phyloP scores from a whole-genome alignment of 495 filamentous ascomycete genomes.

The Aspergillus bertholletiae region DNA sequence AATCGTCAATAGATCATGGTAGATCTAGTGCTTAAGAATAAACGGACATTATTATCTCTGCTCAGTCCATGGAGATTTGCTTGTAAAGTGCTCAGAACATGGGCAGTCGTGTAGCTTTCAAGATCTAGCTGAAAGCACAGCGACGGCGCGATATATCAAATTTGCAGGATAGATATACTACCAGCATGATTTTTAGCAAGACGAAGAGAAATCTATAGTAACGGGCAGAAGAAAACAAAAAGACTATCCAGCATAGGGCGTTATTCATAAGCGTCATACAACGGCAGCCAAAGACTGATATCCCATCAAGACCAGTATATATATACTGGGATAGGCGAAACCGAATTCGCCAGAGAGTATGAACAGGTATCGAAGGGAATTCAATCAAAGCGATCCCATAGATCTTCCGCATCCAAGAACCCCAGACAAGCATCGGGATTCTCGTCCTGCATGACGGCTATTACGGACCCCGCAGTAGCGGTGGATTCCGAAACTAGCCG shows the following conservation, averaged over 20 bases:
- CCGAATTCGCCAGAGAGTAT: too few species aligned
- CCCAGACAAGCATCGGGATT: constrained; percentile 26
- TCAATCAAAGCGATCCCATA: constrained; percentile 19
- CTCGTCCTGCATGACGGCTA: constrained; percentile 31
- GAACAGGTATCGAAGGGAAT: neutral
- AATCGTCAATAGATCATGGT: constrained; percentile 11
- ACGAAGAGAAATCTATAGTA: too few species aligned
- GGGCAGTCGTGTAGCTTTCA: too few species aligned
- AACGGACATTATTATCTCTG: neutral
- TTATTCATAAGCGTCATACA: neutral
- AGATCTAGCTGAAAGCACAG: too few species aligned
- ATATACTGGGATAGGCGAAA: neutral
- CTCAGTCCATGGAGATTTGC: neutral
- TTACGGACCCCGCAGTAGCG: constrained; percentile 14
- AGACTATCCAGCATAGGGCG: neutral
- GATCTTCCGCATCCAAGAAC: constrained; percentile 34
- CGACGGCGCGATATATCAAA: too few species aligned
- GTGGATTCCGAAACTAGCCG: constrained; percentile 20
- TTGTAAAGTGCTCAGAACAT: neutral
- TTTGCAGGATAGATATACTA: too few species aligned
- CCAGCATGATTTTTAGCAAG: too few species aligned
- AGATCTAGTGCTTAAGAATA: constrained; percentile 11
- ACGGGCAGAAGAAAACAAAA: too few species aligned
- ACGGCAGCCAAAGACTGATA: neutral
- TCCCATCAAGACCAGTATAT: neutral